A percentile compares a stretch with the other conserved stretches of the same genome.
Conservation (phyloP, 805 yeast genomes). For the Kazachstania psychrophila region DNA sequence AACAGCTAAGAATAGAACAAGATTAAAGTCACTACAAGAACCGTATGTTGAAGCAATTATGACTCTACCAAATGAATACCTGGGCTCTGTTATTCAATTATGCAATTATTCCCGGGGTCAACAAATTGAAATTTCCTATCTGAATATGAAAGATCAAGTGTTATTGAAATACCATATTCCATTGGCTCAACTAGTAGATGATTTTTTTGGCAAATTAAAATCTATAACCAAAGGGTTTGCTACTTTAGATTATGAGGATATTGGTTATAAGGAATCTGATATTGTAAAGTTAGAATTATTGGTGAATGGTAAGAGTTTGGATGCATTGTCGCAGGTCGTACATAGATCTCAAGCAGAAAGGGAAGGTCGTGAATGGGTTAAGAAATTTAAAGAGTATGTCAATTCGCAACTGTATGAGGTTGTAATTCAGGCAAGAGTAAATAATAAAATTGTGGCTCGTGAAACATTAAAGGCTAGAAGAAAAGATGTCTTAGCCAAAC, state of each 20-base stretch:
- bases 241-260: conserved; percentile 88
- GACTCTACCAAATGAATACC: conserved; percentile 82
- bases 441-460: conserved; percentile 73
- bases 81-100: conserved; percentile 77
- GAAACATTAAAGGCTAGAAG: conserved; percentile 90
- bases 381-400: conserved; percentile 68
- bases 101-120: conserved; percentile 80
- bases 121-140: conserved; percentile 68
- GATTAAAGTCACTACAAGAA: conserved; percentile 49
- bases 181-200: conserved; percentile 83
- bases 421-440: conserved; percentile 81
- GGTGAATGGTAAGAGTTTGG: conserved; percentile 83
- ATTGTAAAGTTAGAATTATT: conserved; percentile 80
- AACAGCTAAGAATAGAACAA: conserved; percentile 23
- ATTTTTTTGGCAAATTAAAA: conserved; percentile 87
- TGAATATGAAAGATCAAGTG: conserved; percentile 67
- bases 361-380: conserved; percentile 74
- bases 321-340: conserved; percentile 86
- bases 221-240: conserved; percentile 90
- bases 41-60: conserved; percentile 87
- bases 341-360: conserved; percentile 68
- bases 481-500: conserved; percentile 86
- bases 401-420: conserved; percentile 85
- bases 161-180: conserved; percentile 74
- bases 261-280: conserved; percentile 73